Conservation (phyloP, 345 rosid species). For the Citrus trifoliata region DNA sequence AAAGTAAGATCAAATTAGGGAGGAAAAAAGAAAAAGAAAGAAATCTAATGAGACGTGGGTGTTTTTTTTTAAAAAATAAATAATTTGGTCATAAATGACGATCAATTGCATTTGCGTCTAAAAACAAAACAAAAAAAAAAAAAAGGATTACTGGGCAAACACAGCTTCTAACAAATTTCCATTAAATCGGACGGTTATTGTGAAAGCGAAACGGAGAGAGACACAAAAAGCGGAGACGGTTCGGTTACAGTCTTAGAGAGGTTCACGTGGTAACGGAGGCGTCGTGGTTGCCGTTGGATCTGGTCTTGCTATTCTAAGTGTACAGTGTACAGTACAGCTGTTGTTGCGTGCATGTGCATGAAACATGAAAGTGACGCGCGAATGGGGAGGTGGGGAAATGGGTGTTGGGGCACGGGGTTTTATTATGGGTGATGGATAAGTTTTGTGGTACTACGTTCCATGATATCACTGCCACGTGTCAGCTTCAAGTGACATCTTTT, state of each 20-base stretch:
- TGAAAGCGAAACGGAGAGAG: slow-evolving; percentile 10
- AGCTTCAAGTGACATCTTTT: not conserved
- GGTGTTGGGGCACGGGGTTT: not conserved
- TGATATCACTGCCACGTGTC: not conserved
- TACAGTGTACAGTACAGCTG: slow-evolving; percentile 1
- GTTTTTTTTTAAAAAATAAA: no score
- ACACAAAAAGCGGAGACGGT: not conserved
- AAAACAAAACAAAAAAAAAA: no score
- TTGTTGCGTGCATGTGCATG: not conserved
- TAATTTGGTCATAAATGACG: no score
- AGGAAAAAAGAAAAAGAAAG: no score
- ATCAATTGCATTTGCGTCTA: no score
- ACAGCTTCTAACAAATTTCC: slow-evolving; percentile 14
- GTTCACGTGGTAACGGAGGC: slow-evolving; percentile 26
- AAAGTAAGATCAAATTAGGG: no score
- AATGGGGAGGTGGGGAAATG: not conserved
- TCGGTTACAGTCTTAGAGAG: not conserved
- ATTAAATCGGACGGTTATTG: slow-evolving; percentile 18
- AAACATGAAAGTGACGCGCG: slow-evolving; percentile 16
- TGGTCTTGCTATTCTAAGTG: not conserved
- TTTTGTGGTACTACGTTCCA: not conserved
- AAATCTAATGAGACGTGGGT: no score
- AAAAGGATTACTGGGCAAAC: no score
- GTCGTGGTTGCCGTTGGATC: slow-evolving; percentile 10
- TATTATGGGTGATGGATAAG: not conserved